Evolutionary conservation across 768 basidiomycete species (phyloP), one percentile per base, ranked within the genome.

Genomic region (Agaricus subrufescens): DNA sequence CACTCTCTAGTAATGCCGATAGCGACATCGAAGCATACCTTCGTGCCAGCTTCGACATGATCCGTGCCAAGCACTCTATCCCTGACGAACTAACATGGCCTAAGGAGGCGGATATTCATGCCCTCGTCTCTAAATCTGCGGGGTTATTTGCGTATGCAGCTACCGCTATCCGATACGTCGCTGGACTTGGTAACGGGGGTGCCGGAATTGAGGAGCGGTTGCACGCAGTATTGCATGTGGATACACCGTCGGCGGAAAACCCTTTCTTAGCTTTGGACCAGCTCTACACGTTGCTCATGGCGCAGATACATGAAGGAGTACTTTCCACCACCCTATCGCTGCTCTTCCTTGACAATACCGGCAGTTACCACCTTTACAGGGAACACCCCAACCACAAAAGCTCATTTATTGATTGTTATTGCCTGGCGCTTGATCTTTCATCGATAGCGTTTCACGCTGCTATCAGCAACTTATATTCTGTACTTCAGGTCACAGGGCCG

Each of bases 21-120:
- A 15, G 40, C 3, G 65, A 67, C n/a, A 63, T 67, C 10, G 46
- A 52, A 27, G 51, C 14, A 25, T 66, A 58, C 57, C 53, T 66
- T 10, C 48, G 39, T 1, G 44, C 45, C 26, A 46, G 55, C 5
- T 62, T 64, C 50, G 19, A 23, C 9, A 40, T 9, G n/a, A 61
- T 61, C 30, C 59, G 48, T 2, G 42, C 29, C 0, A 43, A 52
- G n/a, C 15, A 56, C 4, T 19, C 40, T 5, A 44, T 63, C 23
- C 52, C 39, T 10, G 2, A 15, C 4, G 37, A 19, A 8, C 10
- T 39, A 3, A 9, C 29, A 4, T 54, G 53, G 53, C 53, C 53
- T 3, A 11, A 45, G 2, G 53, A 48, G 3, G 15, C n/a, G 2
- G 23, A 46, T 1, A 26, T 54, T 4, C 34, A 29, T 4, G 2